phyloP scores from a whole-genome alignment of 2,329 filamentous ascomycete genomes.

The Paracoccidioides brasiliensis region DNA sequence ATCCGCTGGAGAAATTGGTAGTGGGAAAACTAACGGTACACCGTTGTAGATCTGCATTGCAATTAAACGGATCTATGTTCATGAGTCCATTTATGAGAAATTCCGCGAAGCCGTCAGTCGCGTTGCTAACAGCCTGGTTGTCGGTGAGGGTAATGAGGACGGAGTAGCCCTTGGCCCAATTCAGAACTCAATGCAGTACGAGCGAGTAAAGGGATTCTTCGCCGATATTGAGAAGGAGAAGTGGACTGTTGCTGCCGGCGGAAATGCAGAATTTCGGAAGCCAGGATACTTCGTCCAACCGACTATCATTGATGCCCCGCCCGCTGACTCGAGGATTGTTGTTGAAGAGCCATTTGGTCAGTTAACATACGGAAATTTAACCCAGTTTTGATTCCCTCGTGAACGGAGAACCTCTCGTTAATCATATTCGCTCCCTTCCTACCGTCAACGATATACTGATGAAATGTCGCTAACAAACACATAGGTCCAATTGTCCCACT shows the following conservation, averaged over 20 bases:
- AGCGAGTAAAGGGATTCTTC: constrained; percentile 45
- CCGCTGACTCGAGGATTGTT: constrained; percentile 43
- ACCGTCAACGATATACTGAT: not conserved
- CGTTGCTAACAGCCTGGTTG: constrained; percentile 31
- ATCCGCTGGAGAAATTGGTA: not conserved
- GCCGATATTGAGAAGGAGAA: constrained; percentile 42
- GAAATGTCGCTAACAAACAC: not conserved
- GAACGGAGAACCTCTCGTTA: not conserved
- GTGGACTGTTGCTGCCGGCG: constrained; percentile 40
- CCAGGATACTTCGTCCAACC: constrained; percentile 47
- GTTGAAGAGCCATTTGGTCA: constrained; percentile 48
- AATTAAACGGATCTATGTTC: constrained; percentile 48
- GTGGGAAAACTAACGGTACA: not conserved
- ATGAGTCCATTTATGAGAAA: constrained; percentile 45
- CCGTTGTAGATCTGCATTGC: constrained; percentile 39
- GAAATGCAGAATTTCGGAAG: constrained; percentile 20
- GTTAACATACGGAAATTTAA: constrained; percentile 5
- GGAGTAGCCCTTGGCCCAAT: constrained; percentile 45
- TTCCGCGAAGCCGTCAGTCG: constrained; percentile 38
- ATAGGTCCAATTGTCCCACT: constrained; percentile 50
- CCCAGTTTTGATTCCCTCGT: not conserved
- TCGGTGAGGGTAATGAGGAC: constrained; percentile 29
- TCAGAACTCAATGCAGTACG: constrained; percentile 53
- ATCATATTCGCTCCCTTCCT: not conserved
- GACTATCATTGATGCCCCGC: constrained; percentile 46